These are phyloP conservation scores for Taxawa tesnikishii DNA, from an alignment of 2,329 filamentous ascomycete species.

Conservation along the genomic window DNA sequence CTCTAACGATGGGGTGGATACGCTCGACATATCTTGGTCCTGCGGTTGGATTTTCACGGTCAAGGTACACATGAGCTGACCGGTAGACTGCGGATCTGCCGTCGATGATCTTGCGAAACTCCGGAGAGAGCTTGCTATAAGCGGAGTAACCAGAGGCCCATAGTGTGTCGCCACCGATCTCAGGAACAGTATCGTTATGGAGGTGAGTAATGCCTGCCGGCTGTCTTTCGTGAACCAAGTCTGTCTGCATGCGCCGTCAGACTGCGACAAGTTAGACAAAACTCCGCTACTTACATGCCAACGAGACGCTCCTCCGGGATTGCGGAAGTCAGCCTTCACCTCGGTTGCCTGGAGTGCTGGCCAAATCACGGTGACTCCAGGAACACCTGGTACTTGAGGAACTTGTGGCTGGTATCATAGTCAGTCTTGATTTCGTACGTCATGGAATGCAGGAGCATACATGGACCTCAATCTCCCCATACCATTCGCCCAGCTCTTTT, in stretches of 20 bases:
- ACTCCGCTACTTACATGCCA: slow-evolving; percentile 43
- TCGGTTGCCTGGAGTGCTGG: slow-evolving; percentile 55
- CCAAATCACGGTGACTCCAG: slow-evolving; percentile 53
- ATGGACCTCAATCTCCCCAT: slow-evolving; percentile 55
- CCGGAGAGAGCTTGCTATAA: slow-evolving; percentile 61
- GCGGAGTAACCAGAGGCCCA: slow-evolving; percentile 61
- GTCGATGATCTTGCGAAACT: slow-evolving; percentile 59
- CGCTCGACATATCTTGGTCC: slow-evolving; percentile 58
- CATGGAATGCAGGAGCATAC: slow-evolving; percentile 1
- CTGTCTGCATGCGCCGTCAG: slow-evolving; percentile 19
- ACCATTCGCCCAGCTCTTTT: slow-evolving; percentile 49
- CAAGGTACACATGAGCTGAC: slow-evolving; percentile 55
- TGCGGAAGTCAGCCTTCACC: slow-evolving; percentile 47
- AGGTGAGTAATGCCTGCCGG: slow-evolving; percentile 42
- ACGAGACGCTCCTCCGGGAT: slow-evolving; percentile 52
- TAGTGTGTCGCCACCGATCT: slow-evolving; percentile 53
- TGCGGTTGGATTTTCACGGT: slow-evolving; percentile 46
- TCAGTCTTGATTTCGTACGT: too few relatives aligned
- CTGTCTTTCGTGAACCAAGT: slow-evolving; percentile 59
- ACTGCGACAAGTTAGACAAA: background rate
- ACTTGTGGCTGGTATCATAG: slow-evolving; percentile 44
- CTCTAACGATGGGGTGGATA: slow-evolving; percentile 54
- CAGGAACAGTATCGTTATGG: slow-evolving; percentile 40
- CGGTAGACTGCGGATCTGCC: slow-evolving; percentile 52
- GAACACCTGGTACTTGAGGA: slow-evolving; percentile 55